phyloP scores from a whole-genome alignment of 202 grass and related monocot species.

The Brachypodium distachyon region DNA sequence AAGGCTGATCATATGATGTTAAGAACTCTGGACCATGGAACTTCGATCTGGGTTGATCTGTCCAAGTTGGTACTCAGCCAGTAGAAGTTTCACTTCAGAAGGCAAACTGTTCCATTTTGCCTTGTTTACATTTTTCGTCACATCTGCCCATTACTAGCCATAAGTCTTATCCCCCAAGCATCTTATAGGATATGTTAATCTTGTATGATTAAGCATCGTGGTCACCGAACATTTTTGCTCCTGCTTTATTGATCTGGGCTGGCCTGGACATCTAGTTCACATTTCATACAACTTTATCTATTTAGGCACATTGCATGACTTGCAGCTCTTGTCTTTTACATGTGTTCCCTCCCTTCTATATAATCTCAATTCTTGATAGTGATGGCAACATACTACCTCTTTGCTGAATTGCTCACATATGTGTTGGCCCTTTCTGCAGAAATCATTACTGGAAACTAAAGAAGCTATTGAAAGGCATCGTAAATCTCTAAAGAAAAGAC shows the following conservation, averaged over 20 bases:
- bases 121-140: not conserved
- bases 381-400: not conserved
- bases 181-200: constrained; percentile 12
- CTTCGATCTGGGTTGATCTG: constrained; percentile 14
- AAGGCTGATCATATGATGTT: not conserved
- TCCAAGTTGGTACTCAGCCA: not conserved
- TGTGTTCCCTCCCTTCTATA: constrained; percentile 7
- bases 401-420: constrained; percentile 30
- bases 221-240: not conserved
- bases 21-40: not conserved
- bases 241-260: not conserved
- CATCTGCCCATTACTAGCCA: not conserved
- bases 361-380: constrained; percentile 14
- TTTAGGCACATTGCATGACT: not conserved
- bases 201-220: constrained; percentile 15
- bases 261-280: not conserved
- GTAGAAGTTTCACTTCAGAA: not conserved
- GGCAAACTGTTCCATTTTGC: not conserved
- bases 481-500: constrained; percentile 96
- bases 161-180: not conserved
- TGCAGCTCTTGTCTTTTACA: constrained; percentile 19
- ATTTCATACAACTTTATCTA: constrained; percentile 19
- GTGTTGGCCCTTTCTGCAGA: constrained; percentile 46
- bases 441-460: constrained; percentile 93
- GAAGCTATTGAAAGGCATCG: constrained; percentile 86